These are phyloP conservation scores for Bryopsis sp. DNA, from an alignment of 139 green algal species.

Conservation along the genomic window DNA sequence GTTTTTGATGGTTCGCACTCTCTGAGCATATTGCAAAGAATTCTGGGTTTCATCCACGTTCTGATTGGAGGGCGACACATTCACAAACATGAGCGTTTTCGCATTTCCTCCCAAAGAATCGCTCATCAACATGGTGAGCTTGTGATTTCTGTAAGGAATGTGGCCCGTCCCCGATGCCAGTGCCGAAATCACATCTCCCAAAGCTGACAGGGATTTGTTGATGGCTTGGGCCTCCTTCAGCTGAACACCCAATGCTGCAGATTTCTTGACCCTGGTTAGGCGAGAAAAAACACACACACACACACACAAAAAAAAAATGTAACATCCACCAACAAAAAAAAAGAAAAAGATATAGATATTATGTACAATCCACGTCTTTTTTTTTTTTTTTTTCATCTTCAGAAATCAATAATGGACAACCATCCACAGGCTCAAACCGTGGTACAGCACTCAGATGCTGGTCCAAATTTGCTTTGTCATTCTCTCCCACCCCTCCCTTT, in stretches of 20 bases:
- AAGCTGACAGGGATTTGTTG: constrained; percentile 93
- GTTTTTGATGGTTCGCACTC: constrained; percentile 95
- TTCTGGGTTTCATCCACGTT: constrained; percentile 91
- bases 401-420: too few species aligned
- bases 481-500: background rate
- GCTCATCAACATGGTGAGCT: constrained; percentile 98
- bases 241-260: constrained; percentile 70
- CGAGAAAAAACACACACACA: background rate
- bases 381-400: too few species aligned
- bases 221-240: constrained; percentile 97
- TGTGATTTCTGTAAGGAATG: constrained; percentile 97
- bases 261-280: constrained; percentile 86
- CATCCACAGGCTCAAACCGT: too few species aligned
- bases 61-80: constrained; percentile 69
- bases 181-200: constrained; percentile 93
- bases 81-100: constrained; percentile 78
- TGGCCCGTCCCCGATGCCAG: constrained; percentile 74
- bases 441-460: too few species aligned
- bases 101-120: constrained; percentile 64
- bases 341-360: background rate
- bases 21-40: constrained; percentile 71
- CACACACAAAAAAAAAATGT: background rate
- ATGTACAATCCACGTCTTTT: background rate
- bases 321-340: background rate
- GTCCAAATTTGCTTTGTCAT: background rate